Evolutionary conservation across 2,329 filamentous ascomycete genomes (phyloP).

Genomic region (Fusarium newnesense): DNA sequence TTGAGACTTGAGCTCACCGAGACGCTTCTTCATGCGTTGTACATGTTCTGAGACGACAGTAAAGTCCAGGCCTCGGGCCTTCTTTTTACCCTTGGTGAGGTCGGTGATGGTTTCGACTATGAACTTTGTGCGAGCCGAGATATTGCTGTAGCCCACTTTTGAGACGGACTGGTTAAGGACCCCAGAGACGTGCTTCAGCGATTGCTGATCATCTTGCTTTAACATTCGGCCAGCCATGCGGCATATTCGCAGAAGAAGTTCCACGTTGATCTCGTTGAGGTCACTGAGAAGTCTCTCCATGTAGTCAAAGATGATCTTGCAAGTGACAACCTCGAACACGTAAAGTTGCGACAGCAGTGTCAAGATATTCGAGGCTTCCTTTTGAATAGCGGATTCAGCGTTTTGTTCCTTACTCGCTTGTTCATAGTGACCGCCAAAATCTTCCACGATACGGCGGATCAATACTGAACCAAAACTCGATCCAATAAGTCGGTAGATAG

Average conservation of each 20-base stretch:
- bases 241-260: slow-evolving; percentile 86
- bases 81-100: slow-evolving; percentile 92
- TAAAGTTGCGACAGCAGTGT: slow-evolving; percentile 88
- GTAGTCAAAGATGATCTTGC: slow-evolving; percentile 89
- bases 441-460: slow-evolving; percentile 79
- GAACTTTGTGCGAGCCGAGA: slow-evolving; percentile 91
- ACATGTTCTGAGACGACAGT: slow-evolving; percentile 83
- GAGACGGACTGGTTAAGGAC: slow-evolving; percentile 79
- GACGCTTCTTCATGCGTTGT: slow-evolving; percentile 86
- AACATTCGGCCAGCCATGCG: slow-evolving; percentile 84
- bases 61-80: slow-evolving; percentile 76
- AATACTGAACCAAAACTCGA: slow-evolving; percentile 91
- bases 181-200: slow-evolving; percentile 88
- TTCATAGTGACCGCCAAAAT: slow-evolving; percentile 75
- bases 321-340: slow-evolving; percentile 87
- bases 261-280: slow-evolving; percentile 87
- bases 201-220: slow-evolving; percentile 86
- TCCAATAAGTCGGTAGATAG: slow-evolving; percentile 86
- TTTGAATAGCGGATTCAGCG: slow-evolving; percentile 53
- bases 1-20: slow-evolving; percentile 77
- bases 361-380: slow-evolving; percentile 74
- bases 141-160: slow-evolving; percentile 72
- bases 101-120: slow-evolving; percentile 98
- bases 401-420: slow-evolving; percentile 51
- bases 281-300: slow-evolving; percentile 79